phyloP scores from a whole-genome alignment of 106 monocot genomes.

The Acorus calamus region DNA sequence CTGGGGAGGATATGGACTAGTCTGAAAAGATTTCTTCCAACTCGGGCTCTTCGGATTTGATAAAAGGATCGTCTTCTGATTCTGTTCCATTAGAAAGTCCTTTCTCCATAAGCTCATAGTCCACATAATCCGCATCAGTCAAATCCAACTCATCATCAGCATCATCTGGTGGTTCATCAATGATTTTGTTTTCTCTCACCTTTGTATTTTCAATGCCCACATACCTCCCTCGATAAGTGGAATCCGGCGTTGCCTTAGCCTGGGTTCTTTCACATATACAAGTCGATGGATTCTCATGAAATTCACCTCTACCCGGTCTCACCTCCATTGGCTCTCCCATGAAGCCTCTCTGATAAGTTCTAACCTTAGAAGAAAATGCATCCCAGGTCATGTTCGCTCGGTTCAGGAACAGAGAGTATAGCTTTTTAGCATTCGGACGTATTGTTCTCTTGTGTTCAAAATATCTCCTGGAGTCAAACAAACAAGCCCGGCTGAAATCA shows the following conservation, averaged over 20 bases:
- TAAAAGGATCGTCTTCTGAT: slow-evolving; percentile 16
- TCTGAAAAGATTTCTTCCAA: slow-evolving; percentile 73
- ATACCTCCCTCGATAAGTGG: too few species aligned
- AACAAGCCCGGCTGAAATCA: not conserved
- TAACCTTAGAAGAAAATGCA: slow-evolving; percentile 56
- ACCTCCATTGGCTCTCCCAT: slow-evolving; percentile 95
- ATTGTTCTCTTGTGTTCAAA: slow-evolving; percentile 94
- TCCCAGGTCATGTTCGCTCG: slow-evolving; percentile 78
- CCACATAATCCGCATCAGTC: slow-evolving; percentile 47
- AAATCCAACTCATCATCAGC: slow-evolving; percentile 33
- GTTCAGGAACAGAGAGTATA: slow-evolving; percentile 65
- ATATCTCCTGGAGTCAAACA: slow-evolving; percentile 47
- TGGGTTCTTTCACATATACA: slow-evolving; percentile 50
- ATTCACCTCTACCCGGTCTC: slow-evolving; percentile 85
- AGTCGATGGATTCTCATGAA: slow-evolving; percentile 71
- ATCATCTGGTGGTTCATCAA: slow-evolving; percentile 12
- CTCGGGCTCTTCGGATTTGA: slow-evolving; percentile 39
- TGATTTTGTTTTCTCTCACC: not conserved
- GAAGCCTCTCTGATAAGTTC: slow-evolving; percentile 63
- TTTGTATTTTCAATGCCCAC: not conserved
- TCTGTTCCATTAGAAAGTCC: slow-evolving; percentile 11
- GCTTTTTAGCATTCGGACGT: slow-evolving; percentile 80
- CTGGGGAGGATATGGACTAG: not conserved
- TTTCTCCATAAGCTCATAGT: slow-evolving; percentile 15
- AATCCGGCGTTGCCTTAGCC: too few species aligned